phyloP scores from a whole-genome alignment of 1,284 basidiomycete genomes.

The Wolfiporia cocos region DNA sequence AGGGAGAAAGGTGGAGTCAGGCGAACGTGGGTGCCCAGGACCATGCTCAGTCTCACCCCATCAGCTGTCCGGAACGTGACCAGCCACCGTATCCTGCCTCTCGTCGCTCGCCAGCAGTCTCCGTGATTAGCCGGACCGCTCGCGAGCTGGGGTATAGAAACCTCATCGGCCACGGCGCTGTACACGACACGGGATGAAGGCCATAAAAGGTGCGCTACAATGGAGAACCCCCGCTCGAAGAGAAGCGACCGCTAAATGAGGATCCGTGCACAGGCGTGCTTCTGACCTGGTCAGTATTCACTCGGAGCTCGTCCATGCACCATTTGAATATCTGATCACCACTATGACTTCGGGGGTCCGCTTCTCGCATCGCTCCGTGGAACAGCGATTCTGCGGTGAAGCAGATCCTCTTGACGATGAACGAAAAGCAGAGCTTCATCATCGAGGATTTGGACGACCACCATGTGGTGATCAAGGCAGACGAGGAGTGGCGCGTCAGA shows the following conservation, averaged over 20 bases:
- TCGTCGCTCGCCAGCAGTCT: slow-evolving; percentile 2
- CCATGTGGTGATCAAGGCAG: slow-evolving; percentile 78
- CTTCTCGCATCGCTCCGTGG: too few species aligned
- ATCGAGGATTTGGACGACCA: slow-evolving; percentile 86
- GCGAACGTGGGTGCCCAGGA: slow-evolving; percentile 9
- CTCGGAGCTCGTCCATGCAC: neutral
- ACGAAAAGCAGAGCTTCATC: slow-evolving; percentile 75
- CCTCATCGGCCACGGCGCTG: too few species aligned
- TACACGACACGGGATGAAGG: slow-evolving; percentile 37
- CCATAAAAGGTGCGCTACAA: slow-evolving; percentile 50
- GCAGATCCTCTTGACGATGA: slow-evolving; percentile 80
- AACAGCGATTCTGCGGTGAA: slow-evolving; percentile 84
- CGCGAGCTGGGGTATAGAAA: neutral
- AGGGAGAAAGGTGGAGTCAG: neutral
- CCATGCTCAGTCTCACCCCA: slow-evolving; percentile 5
- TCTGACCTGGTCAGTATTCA: slow-evolving; percentile 59
- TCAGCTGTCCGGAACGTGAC: slow-evolving; percentile 8
- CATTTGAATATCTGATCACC: too few species aligned
- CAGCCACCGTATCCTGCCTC: too few species aligned
- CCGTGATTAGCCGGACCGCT: neutral
- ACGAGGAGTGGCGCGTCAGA: slow-evolving; percentile 70
- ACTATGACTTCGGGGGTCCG: too few species aligned
- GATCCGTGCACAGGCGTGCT: slow-evolving; percentile 46
- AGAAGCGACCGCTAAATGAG: slow-evolving; percentile 3
- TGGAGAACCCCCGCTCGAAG: neutral